These are phyloP conservation scores for Peronosclerospora sorghi DNA, from an alignment of 352 stramenopile genomes.

Conservation along the genomic window DNA sequence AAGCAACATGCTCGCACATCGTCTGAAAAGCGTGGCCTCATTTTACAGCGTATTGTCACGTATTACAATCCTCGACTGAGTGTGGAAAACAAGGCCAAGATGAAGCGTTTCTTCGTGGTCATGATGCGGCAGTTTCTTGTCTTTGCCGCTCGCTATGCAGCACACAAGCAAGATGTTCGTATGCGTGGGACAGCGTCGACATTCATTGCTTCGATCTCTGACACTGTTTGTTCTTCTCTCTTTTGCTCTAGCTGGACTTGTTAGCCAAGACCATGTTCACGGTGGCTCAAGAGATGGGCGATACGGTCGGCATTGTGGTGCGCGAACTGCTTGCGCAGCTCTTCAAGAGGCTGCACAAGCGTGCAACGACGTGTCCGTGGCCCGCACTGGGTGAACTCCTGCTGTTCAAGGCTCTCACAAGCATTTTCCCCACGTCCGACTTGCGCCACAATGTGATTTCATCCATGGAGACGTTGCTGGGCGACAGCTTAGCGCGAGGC, in stretches of 20 bases:
- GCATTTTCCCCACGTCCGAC: slow-evolving; percentile 92
- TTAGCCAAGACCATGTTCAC: slow-evolving; percentile 80
- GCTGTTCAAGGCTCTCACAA: slow-evolving; percentile 76
- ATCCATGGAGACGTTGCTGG: slow-evolving; percentile 85
- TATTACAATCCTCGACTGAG: slow-evolving; percentile 91
- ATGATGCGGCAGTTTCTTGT: slow-evolving; percentile 89
- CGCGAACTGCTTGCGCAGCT: slow-evolving; percentile 86
- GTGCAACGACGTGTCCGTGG: slow-evolving; percentile 56
- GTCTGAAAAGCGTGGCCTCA: slow-evolving; percentile 54
- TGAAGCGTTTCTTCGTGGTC: slow-evolving; percentile 95
- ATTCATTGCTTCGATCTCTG: neutral
- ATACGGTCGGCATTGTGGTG: slow-evolving; percentile 82
- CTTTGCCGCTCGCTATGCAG: slow-evolving; percentile 70
- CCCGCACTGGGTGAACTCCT: slow-evolving; percentile 84
- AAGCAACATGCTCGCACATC: slow-evolving; percentile 77
- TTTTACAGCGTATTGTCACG: slow-evolving; percentile 88
- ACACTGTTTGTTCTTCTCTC: slow-evolving; percentile 12
- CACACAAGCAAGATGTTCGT: slow-evolving; percentile 54
- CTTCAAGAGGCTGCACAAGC: slow-evolving; percentile 72
- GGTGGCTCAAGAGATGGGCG: slow-evolving; percentile 85
- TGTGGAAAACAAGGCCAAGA: slow-evolving; percentile 89
- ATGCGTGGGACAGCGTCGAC: neutral
- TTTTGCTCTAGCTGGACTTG: slow-evolving; percentile 56
- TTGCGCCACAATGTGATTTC: slow-evolving; percentile 91
- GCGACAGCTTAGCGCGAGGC: slow-evolving; percentile 80